These are phyloP conservation scores for Calonectria hongkongensis DNA, from an alignment of 2,329 filamentous ascomycete genomes.

Conservation along the genomic window DNA sequence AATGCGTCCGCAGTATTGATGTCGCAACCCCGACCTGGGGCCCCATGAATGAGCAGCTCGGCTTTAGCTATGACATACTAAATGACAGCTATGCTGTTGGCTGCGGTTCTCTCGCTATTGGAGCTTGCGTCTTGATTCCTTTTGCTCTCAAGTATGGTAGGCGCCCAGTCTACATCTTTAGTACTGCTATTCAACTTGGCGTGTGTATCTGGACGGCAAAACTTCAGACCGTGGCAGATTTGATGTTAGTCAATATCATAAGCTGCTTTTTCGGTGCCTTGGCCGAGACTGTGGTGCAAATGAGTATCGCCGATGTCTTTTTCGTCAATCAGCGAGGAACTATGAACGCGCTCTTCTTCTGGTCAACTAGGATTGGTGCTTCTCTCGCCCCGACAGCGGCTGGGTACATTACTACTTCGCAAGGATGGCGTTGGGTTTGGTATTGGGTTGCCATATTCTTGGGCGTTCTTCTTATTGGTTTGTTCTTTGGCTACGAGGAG, in stretches of 20 bases:
- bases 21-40: slow-evolving; percentile 59
- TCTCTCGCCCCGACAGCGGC: slow-evolving; percentile 48
- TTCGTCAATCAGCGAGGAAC: slow-evolving; percentile 56
- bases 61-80: slow-evolving; percentile 62
- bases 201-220: slow-evolving; percentile 44
- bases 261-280: slow-evolving; percentile 61
- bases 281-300: slow-evolving; percentile 61
- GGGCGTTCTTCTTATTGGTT: background rate
- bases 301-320: slow-evolving; percentile 60
- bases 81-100: slow-evolving; percentile 67
- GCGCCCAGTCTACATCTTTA: slow-evolving; percentile 56
- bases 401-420: slow-evolving; percentile 44
- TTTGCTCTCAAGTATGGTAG: slow-evolving; percentile 51
- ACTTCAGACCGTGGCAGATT: slow-evolving; percentile 41
- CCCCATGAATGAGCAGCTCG: slow-evolving; percentile 63
- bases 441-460: slow-evolving; percentile 41
- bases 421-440: slow-evolving; percentile 58
- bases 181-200: slow-evolving; percentile 60
- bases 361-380: slow-evolving; percentile 52
- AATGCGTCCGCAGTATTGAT: slow-evolving; percentile 33
- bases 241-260: slow-evolving; percentile 45
- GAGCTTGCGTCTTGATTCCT: slow-evolving; percentile 49
- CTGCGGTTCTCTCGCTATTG: slow-evolving; percentile 58
- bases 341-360: slow-evolving; percentile 56
- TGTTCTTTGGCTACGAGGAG: slow-evolving; percentile 22